Conservation (phyloP, 2,329 filamentous ascomycete species). For the Eutypa lata region DNA sequence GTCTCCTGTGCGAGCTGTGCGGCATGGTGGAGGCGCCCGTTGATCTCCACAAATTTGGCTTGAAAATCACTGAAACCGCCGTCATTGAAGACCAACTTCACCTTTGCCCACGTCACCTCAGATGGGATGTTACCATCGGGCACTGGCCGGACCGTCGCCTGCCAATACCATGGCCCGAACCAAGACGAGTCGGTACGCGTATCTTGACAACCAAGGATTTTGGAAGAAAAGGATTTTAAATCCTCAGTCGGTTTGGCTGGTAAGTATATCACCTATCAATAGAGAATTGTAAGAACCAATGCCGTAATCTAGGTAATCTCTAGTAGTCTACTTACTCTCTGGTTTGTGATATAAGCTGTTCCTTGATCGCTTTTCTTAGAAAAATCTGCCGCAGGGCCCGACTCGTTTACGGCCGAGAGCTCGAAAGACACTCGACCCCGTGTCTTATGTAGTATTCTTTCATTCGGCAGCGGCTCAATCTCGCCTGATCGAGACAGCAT, state of each 20-base stretch:
- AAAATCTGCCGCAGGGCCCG: conserved; percentile 61
- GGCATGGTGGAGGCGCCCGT: conserved; percentile 78
- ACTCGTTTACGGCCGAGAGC: conserved; percentile 63
- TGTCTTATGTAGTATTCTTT: conserved; percentile 77
- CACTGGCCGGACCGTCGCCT: conserved; percentile 74
- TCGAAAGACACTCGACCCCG: conserved; percentile 75
- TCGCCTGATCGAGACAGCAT: conserved; percentile 75
- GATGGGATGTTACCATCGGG: conserved; percentile 78
- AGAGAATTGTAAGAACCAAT: conserved; percentile 8
- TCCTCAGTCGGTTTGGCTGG: conserved; percentile 65
- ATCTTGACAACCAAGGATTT: conserved; percentile 84
- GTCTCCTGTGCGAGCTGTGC: conserved; percentile 70
- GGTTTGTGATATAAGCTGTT: conserved; percentile 77
- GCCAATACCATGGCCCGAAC: conserved; percentile 92
- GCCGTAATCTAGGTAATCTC: conserved; percentile 1
- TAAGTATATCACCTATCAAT: conserved; percentile 76
- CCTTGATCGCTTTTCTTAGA: conserved; percentile 72
- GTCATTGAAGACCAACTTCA: conserved; percentile 89
- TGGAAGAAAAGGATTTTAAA: conserved; percentile 85
- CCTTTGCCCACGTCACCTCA: conserved; percentile 67
- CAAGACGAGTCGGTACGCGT: conserved; percentile 83
- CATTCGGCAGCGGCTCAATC: conserved; percentile 81
- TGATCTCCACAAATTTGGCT: conserved; percentile 75
- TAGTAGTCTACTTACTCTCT: conserved; percentile 58
- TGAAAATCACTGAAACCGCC: conserved; percentile 94